Base-by-base conservation (phyloP, 169 alveolate species). In the Plasmodium reichenowi region DNA sequence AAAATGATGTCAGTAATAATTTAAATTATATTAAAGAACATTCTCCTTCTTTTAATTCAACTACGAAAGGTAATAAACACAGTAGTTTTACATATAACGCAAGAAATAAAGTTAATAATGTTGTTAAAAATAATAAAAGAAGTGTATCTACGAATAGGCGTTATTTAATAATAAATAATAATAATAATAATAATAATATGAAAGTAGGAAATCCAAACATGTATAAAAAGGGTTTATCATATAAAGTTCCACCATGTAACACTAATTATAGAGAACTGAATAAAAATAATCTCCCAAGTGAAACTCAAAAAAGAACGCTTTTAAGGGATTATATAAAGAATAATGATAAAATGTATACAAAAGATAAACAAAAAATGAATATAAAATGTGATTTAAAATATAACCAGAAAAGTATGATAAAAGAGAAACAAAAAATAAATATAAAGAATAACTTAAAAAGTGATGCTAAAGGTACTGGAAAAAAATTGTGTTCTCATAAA, bases 51-150 rank as follows among this genome's bases (percentile, higher is more conserved):
- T 8, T 29, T 26, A 64, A 13, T 50, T 64, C 29, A 26, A 17
- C 59, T 24, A 66, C 48, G 32, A 76, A 58, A 38, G 50, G 71
- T 20, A 58, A 15, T 26, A 54, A 63, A n/a, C 38, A 56, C 8
- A 48, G 26, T 56, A 22, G 32, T 43, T 6, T 17, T n/a, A 67
- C 50, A 48, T 45, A 72, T 52, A 1, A 17, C 7, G 47, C 26
- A 47, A 43, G 58, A 73, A 4, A 22, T 73, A 24, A 15, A 50
- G 10, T n/a, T 47, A 54, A 73, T 29, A 52, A 50, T 26, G 9
- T 62, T 20, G 5, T 26, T 24, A 5, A 43, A 8, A 15, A 50
- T 38, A 74, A 48, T 15, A 74, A 64, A 67, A 60, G 88, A 74
- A 59, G 7, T 29, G 12, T 50, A 10, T 60, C 88, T 12, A 4